Evolutionary conservation across 192 early-diverging fungal genomes (phyloP).

Genomic region (Coemansia sp.): DNA sequence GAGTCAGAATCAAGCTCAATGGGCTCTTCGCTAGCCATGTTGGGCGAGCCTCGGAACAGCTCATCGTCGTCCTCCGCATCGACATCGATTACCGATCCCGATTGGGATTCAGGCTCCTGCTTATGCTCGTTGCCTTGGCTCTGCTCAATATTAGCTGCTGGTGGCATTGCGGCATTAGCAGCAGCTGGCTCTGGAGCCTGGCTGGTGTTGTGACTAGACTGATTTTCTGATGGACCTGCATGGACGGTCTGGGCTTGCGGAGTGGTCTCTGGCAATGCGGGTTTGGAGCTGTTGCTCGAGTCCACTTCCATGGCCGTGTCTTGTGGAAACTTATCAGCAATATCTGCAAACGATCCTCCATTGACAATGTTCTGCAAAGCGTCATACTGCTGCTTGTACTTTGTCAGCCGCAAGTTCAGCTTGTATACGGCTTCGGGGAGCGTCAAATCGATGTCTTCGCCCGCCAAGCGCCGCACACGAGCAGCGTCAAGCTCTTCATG

Average conservation of each 20-base stretch:
- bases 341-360: constrained; percentile 17
- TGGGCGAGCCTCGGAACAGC: constrained; percentile 5
- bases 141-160: too few relatives aligned
- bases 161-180: too few relatives aligned
- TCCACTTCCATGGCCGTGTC: not conserved
- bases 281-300: not conserved
- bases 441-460: constrained; percentile 41
- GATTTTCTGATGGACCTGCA: not conserved
- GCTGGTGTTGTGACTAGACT: not conserved
- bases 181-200: not conserved
- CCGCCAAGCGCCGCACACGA: constrained; percentile 34
- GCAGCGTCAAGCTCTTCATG: constrained; percentile 51
- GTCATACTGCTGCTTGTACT: constrained; percentile 39
- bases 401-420: constrained; percentile 17
- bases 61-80: constrained; percentile 20
- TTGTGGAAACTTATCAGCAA: not conserved
- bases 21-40: constrained; percentile 5
- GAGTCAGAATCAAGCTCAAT: constrained; percentile 41
- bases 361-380: constrained; percentile 24
- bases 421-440: constrained; percentile 33
- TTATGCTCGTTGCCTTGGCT: too few relatives aligned
- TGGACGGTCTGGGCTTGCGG: not conserved
- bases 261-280: not conserved
- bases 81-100: constrained; percentile 21
- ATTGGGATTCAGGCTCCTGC: not conserved